phyloP scores from a whole-genome alignment of 1,284 basidiomycete genomes.

The Fomitiporia mediterranea region DNA sequence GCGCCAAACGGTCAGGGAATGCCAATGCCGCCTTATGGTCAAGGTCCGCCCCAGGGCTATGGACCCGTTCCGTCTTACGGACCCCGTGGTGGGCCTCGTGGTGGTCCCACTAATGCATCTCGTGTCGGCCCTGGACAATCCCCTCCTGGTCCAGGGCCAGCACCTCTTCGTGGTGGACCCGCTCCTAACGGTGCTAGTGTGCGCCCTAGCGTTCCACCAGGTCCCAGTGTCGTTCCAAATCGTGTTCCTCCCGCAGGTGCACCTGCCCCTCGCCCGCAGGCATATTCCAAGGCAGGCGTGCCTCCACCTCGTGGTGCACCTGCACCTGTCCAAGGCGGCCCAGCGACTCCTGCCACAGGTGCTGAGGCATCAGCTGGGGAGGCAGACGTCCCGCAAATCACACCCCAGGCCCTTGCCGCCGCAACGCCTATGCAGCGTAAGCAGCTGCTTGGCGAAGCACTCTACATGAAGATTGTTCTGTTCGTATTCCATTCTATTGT shows the following conservation, averaged over 20 bases:
- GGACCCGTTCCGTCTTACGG: constrained; percentile 59
- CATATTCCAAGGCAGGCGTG: constrained; percentile 21
- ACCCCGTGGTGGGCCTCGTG: constrained; percentile 40
- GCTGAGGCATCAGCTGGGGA: constrained; percentile 30
- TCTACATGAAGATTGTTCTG: constrained; percentile 85
- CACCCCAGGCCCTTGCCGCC: constrained; percentile 58
- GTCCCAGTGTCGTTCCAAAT: constrained; percentile 38
- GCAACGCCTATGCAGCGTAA: constrained; percentile 89
- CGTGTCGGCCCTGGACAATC: constrained; percentile 28
- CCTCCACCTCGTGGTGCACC: constrained; percentile 28
- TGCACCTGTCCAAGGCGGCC: constrained; percentile 33
- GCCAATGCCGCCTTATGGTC: constrained; percentile 69
- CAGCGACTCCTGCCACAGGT: constrained; percentile 32
- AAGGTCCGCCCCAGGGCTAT: constrained; percentile 64
- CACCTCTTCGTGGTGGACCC: constrained; percentile 29
- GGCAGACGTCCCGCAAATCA: constrained; percentile 45
- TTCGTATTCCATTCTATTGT: constrained; percentile 39
- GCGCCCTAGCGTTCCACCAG: constrained; percentile 37
- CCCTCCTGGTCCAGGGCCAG: constrained; percentile 22
- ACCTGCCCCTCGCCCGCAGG: constrained; percentile 30
- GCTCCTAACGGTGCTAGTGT: constrained; percentile 54
- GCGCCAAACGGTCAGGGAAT: constrained; percentile 75
- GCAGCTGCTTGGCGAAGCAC: constrained; percentile 92
- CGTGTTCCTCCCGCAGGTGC: constrained; percentile 26
- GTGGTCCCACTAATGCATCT: constrained; percentile 23